phyloP scores from a whole-genome alignment of 345 rosid genomes.

The thale cress (Arabidopsis thaliana) region DNA sequence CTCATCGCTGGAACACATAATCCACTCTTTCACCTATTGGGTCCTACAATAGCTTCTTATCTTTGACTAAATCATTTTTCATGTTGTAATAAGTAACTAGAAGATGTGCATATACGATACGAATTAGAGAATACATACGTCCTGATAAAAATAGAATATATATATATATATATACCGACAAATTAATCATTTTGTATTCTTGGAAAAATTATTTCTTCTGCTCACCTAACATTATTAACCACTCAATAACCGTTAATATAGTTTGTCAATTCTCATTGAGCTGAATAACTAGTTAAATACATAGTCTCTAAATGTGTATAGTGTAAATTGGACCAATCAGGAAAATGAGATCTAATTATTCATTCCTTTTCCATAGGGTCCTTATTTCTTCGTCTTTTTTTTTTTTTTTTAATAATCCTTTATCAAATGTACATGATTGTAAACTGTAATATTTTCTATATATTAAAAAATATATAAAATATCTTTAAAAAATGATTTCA shows the following conservation, averaged over 20 bases:
- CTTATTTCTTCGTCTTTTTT: no score
- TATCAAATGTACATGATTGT: no score
- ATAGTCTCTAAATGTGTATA: background rate
- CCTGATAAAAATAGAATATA: background rate
- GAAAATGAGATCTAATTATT: background rate
- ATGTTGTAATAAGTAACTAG: background rate
- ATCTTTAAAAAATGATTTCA: no score
- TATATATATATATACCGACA: no score
- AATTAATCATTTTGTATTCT: background rate
- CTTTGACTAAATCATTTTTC: conserved; percentile 28
- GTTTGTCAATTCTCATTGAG: background rate
- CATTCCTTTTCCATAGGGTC: background rate
- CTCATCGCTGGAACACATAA: conserved; percentile 39
- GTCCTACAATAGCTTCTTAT: conserved; percentile 22
- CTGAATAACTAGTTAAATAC: background rate
- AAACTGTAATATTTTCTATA: no score
- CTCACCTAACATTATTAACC: background rate
- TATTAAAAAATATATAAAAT: no score
- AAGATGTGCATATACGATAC: background rate
- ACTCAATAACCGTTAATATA: background rate
- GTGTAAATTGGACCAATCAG: background rate
- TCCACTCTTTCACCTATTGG: conserved; percentile 27
- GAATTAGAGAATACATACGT: background rate
- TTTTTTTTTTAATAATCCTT: no score
- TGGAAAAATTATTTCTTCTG: background rate